Conservation (phyloP, 2,329 filamentous ascomycete species). For the Penicillium frequentans region DNA sequence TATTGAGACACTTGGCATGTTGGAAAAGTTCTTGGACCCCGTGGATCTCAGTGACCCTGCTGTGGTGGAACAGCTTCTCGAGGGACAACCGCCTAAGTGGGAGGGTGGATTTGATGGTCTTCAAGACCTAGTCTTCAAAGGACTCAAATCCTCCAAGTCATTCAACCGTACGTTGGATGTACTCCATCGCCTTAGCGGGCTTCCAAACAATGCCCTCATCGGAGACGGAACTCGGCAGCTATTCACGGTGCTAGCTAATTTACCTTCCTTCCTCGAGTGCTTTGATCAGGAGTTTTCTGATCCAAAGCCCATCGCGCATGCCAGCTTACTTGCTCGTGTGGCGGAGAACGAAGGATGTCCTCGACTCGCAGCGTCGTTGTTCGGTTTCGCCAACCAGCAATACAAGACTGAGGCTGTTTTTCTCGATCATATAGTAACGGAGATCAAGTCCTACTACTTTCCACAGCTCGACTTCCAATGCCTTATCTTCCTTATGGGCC, state of each 20-base stretch:
- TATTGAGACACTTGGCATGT: conserved; percentile 85
- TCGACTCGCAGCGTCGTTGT: conserved; percentile 67
- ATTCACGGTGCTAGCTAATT: conserved; percentile 85
- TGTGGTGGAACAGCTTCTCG: conserved; percentile 69
- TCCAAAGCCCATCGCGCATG: conserved; percentile 59
- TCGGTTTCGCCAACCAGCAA: conserved; percentile 66
- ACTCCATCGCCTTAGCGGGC: conserved; percentile 72
- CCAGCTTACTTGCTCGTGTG: conserved; percentile 68
- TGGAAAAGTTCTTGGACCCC: conserved; percentile 81
- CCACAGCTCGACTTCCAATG: conserved; percentile 80
- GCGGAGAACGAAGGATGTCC: conserved; percentile 71
- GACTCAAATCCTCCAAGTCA: conserved; percentile 80
- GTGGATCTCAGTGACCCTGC: conserved; percentile 72
- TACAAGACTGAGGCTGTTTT: conserved; percentile 74
- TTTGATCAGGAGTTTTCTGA: conserved; percentile 67
- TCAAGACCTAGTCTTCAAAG: conserved; percentile 85
- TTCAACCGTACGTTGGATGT: conserved; percentile 75
- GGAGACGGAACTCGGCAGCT: conserved; percentile 81
- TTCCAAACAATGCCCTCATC: conserved; percentile 77
- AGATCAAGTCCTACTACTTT: conserved; percentile 76
- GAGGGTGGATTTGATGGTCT: conserved; percentile 85
- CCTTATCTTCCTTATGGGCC: conserved; percentile 84
- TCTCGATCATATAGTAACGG: conserved; percentile 68
- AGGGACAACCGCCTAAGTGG: conserved; percentile 82
- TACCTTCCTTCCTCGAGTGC: conserved; percentile 78